phyloP scores from a whole-genome alignment of 805 yeast species.

The Ogataea paradorogensis region DNA sequence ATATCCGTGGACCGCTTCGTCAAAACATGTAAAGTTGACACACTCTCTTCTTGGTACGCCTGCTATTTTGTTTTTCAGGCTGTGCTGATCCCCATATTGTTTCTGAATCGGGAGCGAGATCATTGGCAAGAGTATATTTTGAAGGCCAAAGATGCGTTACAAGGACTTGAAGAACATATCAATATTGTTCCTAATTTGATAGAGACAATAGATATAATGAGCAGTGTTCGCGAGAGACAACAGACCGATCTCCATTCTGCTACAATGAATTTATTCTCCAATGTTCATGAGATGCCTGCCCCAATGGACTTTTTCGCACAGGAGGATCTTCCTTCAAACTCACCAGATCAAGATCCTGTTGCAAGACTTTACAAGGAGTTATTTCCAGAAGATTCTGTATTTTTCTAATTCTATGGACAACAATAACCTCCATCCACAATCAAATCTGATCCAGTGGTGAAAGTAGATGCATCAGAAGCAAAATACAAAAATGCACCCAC shows the following conservation, averaged over 20 bases:
- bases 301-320: not conserved
- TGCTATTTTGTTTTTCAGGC: slow-evolving; percentile 56
- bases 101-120: not conserved
- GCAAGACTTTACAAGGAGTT: slow-evolving; percentile 8
- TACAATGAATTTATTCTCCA: slow-evolving; percentile 8
- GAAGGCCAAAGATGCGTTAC: slow-evolving; percentile 4
- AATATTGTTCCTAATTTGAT: slow-evolving; percentile 7
- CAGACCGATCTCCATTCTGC: slow-evolving; percentile 3
- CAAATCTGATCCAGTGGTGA: slow-evolving; percentile 49
- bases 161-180: slow-evolving; percentile 1
- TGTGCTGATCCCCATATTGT: slow-evolving; percentile 44
- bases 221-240: not conserved
- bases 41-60: slow-evolving; percentile 43
- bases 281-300: slow-evolving; percentile 3
- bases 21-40: slow-evolving; percentile 2
- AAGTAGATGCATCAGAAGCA: slow-evolving; percentile 52
- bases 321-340: not conserved
- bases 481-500: slow-evolving; percentile 52
- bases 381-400: slow-evolving; percentile 6
- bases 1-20: slow-evolving; percentile 37
- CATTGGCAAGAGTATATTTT: slow-evolving; percentile 3
- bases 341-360: slow-evolving; percentile 6
- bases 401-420: slow-evolving; percentile 6
- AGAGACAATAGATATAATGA: slow-evolving; percentile 8
- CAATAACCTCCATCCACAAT: slow-evolving; percentile 50